phyloP scores from a whole-genome alignment of 768 basidiomycete species.

The Gloeopeniophorella convolvens region DNA sequence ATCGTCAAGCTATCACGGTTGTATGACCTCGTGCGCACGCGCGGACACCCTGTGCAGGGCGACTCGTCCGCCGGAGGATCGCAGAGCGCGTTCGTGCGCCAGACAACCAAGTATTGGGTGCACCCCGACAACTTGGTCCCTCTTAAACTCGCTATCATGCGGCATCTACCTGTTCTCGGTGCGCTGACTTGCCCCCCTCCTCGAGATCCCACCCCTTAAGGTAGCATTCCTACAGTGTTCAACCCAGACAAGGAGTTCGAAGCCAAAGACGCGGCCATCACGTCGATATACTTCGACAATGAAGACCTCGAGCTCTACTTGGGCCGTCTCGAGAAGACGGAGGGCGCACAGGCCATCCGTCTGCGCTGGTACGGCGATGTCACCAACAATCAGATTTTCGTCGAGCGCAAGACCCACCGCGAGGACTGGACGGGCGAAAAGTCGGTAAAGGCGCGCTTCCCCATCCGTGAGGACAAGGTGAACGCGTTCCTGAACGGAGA shows the following conservation, averaged over 20 bases:
- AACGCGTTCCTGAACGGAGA: constrained; percentile 87
- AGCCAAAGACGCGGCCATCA: constrained; percentile 83
- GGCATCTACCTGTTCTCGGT: constrained; percentile 93
- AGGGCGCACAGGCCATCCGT: constrained; percentile 95
- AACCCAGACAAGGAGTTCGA: constrained; percentile 92
- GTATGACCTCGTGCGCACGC: constrained; percentile 90
- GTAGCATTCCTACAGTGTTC: constrained; percentile 56
- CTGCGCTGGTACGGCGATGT: constrained; percentile 96
- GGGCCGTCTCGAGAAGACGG: constrained; percentile 95
- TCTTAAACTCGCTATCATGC: constrained; percentile 87
- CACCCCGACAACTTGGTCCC: constrained; percentile 94
- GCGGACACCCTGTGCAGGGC: constrained; percentile 91
- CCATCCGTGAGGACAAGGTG: constrained; percentile 88
- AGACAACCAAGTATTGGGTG: constrained; percentile 99
- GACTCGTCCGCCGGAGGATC: constrained; percentile 91
- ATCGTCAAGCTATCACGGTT: constrained; percentile 94
- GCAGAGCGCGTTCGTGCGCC: constrained; percentile 96
- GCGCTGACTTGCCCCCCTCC: constrained; percentile 20
- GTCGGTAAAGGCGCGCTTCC: constrained; percentile 94
- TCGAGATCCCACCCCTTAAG: neutral
- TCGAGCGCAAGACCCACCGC: constrained; percentile 87
- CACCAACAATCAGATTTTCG: constrained; percentile 74
- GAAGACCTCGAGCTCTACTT: constrained; percentile 94
- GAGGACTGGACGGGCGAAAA: constrained; percentile 99
- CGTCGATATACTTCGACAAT: constrained; percentile 96